These are phyloP conservation scores for Lactifluus volemus DNA, from an alignment of 768 basidiomycete genomes.

Conservation along the genomic window DNA sequence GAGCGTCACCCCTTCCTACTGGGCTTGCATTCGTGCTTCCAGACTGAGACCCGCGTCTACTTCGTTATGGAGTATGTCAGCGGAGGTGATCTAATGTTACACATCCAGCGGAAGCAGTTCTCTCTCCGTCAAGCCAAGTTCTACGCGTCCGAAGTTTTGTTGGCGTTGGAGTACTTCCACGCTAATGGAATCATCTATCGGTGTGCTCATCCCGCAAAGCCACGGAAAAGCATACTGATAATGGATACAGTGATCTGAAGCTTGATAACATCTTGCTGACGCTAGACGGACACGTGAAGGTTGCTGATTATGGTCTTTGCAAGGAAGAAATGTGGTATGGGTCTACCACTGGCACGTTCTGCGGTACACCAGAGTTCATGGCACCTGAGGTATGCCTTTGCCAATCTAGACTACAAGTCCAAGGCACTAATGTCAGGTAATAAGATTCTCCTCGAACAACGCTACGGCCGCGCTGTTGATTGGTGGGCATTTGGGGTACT, in stretches of 20 bases:
- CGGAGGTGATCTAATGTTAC: slow-evolving; percentile 98
- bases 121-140: slow-evolving; percentile 98
- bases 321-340: slow-evolving; percentile 99
- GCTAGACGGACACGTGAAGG: slow-evolving; percentile 95
- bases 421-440: not conserved
- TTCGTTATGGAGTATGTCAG: slow-evolving; percentile 99
- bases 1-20: slow-evolving; percentile 97
- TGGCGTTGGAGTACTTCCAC: slow-evolving; percentile 97
- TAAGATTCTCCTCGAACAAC: slow-evolving; percentile 97
- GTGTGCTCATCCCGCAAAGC: slow-evolving; percentile 34
- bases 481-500: slow-evolving; percentile 99
- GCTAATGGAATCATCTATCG: slow-evolving; percentile 98
- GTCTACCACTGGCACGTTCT: slow-evolving; percentile 95
- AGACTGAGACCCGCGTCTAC: slow-evolving; percentile 98
- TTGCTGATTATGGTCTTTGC: slow-evolving; percentile 97
- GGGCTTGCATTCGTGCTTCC: slow-evolving; percentile 97
- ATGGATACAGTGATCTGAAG: slow-evolving; percentile 74
- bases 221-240: not conserved
- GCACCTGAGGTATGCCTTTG: slow-evolving; percentile 78
- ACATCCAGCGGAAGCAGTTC: slow-evolving; percentile 98
- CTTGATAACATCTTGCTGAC: slow-evolving; percentile 97
- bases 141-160: slow-evolving; percentile 92
- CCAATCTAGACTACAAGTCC: not conserved
- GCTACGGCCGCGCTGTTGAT: slow-evolving; percentile 96
- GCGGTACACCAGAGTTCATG: slow-evolving; percentile 99